phyloP scores from a whole-genome alignment of 805 yeast species.

The Wickerhamiella shivajii region DNA sequence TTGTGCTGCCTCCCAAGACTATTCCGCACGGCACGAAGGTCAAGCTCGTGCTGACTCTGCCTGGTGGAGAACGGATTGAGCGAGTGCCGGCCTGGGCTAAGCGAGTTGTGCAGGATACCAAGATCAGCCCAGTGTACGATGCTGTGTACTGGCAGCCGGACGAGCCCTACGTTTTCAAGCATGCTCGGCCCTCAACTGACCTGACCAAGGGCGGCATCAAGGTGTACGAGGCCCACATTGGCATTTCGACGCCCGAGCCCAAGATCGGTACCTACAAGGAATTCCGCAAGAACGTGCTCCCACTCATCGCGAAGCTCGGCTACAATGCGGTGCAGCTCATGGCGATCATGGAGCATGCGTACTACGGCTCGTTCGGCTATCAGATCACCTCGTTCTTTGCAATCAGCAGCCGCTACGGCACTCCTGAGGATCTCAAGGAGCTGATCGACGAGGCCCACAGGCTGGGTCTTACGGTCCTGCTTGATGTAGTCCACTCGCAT shows the following conservation, averaged over 20 bases:
- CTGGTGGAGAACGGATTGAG: constrained; percentile 57
- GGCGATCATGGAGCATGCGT: constrained; percentile 99
- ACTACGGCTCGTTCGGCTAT: constrained; percentile 96
- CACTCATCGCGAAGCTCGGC: constrained; percentile 72
- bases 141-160: constrained; percentile 89
- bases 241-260: constrained; percentile 86
- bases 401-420: constrained; percentile 74
- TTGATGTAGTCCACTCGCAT: constrained; percentile 93
- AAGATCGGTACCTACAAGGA: constrained; percentile 73
- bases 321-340: constrained; percentile 87
- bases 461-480: constrained; percentile 67
- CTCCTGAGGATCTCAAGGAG: constrained; percentile 89
- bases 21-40: constrained; percentile 73
- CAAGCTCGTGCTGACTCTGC: constrained; percentile 43
- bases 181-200: constrained; percentile 48
- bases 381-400: constrained; percentile 92
- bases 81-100: constrained; percentile 82
- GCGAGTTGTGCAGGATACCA: constrained; percentile 54
- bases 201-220: constrained; percentile 26
- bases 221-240: constrained; percentile 87
- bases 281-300: constrained; percentile 65
- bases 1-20: constrained; percentile 46
- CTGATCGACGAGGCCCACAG: constrained; percentile 85
- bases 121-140: constrained; percentile 44
- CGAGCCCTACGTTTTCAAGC: constrained; percentile 41